Percentiles rank a stretch among this genome's conserved stretches.
Evolutionary conservation across 2,329 filamentous ascomycete genomes (phyloP).

Genomic region (Fragosphaeria purpurea): DNA sequence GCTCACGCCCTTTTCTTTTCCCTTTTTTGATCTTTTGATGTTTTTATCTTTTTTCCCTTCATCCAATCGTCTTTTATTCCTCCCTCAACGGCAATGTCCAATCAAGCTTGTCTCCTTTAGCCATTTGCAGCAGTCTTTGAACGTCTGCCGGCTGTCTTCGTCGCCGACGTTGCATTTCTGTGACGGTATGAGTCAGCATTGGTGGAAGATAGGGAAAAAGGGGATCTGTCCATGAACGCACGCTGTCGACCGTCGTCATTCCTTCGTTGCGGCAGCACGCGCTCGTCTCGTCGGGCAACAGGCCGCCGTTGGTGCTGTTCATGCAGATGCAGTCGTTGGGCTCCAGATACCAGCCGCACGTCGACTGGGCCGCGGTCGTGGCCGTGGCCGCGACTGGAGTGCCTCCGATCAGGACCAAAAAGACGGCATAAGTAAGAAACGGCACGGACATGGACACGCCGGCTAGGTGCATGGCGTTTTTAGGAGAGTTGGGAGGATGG

Average conservation of each 20-base stretch:
- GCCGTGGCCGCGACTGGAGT: not conserved
- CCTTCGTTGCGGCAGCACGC: conserved; percentile 4
- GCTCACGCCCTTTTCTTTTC: too few relatives aligned
- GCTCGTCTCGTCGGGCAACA: conserved; percentile 3
- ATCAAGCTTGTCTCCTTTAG: conserved; percentile 8
- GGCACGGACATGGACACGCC: not conserved
- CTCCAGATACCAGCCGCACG: conserved; percentile 8
- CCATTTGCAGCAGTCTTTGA: conserved; percentile 12
- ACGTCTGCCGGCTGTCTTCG: conserved; percentile 7
- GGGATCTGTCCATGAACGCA: not conserved
- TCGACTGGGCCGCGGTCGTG: not conserved
- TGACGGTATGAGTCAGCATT: not conserved
- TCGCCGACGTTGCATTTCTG: conserved; percentile 3
- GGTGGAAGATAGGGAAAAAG: not conserved
- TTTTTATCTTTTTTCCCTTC: not conserved
- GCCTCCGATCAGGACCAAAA: not conserved
- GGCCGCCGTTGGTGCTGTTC: conserved; percentile 5
- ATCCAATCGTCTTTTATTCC: not conserved
- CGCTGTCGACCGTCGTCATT: not conserved
- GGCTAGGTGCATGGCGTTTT: too few relatives aligned
- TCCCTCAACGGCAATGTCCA: conserved; percentile 6
- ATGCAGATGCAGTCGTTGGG: conserved; percentile 11
- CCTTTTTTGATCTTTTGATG: too few relatives aligned
- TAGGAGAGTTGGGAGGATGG: too few relatives aligned
- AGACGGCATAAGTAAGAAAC: not conserved